Base-by-base conservation (phyloP, 148 eudicot genomes). In the Amaranthus hypochondriacus region DNA sequence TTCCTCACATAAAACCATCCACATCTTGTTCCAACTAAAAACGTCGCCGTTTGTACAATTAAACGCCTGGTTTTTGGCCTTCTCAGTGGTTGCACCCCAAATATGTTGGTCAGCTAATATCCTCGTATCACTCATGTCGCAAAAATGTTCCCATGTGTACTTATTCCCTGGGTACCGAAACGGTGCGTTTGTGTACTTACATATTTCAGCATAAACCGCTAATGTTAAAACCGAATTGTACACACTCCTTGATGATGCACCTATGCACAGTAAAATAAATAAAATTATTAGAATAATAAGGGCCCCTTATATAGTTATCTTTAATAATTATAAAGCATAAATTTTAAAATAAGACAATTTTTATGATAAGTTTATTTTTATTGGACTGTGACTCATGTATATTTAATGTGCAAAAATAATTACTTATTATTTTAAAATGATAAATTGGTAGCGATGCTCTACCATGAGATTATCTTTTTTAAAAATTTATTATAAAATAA, bases 1-100 rank as follows among this genome's bases (percentile, higher is more conserved):
- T 47, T 74, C 68, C 68, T 80, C 77, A 28, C 82, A 75, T 50
- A 87, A 66, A 18, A 81, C 83, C 14, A 62, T 64, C 90, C 86
- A 85, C 73, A 84, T 46, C 9, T 69, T 81, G 71, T 81, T 87
- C 90, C 90, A 87, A 48, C 73, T 79, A 68, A 87, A 87, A 3
- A 87, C 81, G 56, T 87, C 88, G 11, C 90, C 88, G 55, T 87
- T 87, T 44, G 77, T 81, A 56, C 85, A 82, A 21, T 87, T 87
- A 69, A 84, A 87, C 48, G 86, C 86, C 56, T 87, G 76, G 18
- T 84, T 84, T 46, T 79, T 77, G 0, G 85, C 86, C 9, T 44
- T 7, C 0, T 75, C 70, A 0, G 67, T 75, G 0, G 73, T 66
- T 0, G 90, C 86, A 0, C 85, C 83, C 90, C 90, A 87, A 8